A percentile compares a stretch with the other conserved stretches of the same genome.
These are phyloP conservation scores for Sporisorium graminicola DNA, from an alignment of 1,284 basidiomycete species.

Conservation along the genomic window DNA sequence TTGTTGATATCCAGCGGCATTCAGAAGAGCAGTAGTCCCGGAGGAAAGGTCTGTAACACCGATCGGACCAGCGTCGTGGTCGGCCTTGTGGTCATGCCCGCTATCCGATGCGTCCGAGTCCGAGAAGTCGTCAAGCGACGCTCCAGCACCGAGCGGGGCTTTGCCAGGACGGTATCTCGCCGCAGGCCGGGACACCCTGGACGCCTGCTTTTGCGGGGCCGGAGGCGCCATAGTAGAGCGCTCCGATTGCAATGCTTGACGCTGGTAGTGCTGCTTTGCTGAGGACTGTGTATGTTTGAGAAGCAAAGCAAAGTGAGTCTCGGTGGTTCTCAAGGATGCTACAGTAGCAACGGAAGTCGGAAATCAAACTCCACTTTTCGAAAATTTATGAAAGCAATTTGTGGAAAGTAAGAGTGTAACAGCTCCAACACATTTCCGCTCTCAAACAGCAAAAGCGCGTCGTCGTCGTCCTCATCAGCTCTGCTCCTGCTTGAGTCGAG, in stretches of 20 bases:
- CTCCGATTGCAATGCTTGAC: background rate
- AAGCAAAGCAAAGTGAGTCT: background rate
- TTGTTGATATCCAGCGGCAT: background rate
- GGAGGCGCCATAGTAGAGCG: slow-evolving; percentile 19
- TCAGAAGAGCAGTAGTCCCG: slow-evolving; percentile 14
- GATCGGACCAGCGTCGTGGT: background rate
- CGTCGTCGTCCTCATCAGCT: too few relatives aligned
- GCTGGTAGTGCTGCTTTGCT: background rate
- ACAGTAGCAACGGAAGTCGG: slow-evolving; percentile 2
- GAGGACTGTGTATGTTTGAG: background rate
- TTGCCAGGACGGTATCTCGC: slow-evolving; percentile 67
- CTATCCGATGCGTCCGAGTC: slow-evolving; percentile 40
- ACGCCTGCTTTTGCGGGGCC: slow-evolving; percentile 8
- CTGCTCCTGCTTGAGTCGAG: too few relatives aligned
- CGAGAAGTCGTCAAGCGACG: slow-evolving; percentile 29
- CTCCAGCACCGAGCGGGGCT: slow-evolving; percentile 49
- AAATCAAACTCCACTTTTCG: background rate
- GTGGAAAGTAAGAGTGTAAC: background rate
- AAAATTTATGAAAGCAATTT: background rate
- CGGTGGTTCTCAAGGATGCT: background rate
- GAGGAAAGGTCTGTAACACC: slow-evolving; percentile 11
- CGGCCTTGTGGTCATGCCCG: background rate
- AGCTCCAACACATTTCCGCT: background rate
- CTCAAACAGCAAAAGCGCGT: too few relatives aligned
- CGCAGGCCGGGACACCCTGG: slow-evolving; percentile 53